Evolutionary conservation across 1,284 basidiomycete genomes (phyloP), one percentile per base, ranked within the genome.

Genomic region (Microbotryum saponariae): DNA sequence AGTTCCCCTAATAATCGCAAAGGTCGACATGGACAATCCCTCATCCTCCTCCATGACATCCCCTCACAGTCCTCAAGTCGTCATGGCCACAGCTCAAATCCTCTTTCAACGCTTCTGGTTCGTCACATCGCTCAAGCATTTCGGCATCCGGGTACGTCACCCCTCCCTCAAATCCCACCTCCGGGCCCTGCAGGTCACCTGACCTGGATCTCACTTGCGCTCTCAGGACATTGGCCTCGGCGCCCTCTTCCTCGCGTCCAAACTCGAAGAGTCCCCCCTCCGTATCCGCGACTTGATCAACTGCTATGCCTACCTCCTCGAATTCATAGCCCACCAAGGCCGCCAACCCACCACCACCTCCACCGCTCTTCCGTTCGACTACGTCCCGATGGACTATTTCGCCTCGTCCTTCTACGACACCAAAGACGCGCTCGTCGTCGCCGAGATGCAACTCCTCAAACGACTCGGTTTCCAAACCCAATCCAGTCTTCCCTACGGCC

Each of bases 361-460:
- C 53, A 59, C 55, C 59, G 68, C 67, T 60, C 73, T 66, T 59
- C 78, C 78, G n/a, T 89, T 89, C 76, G 67, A 42, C 37, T 91
- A 91, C 74, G 76, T 79, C 6, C 86, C 89, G 4, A 90, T 90
- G 86, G 84, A 86, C 23, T 93, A 91, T 76, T 91, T 89, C 73
- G 83, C 86, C 9, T 81, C 81, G 63, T 82, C 82, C 1, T 94
- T 91, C 70, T 91, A 92, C 76, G 87, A 91, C 65, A 79, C 88
- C 68, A 92, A 91, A 73, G 91, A 94, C 71, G 86, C 88, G 6
- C 79, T 97, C 51, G 90, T 97, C 25, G 86, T 96, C 18, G 85
- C 88, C 2, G 96, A 99, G 77, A 97, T 98, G 90, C 96, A 98
- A 74, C 83, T 98, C 21, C 81, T 99, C 66, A 98, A 98, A 77